Percentiles rank a stretch among this genome's conserved stretches.
These are phyloP conservation scores for Lodderomyces orthopsilosis DNA, from an alignment of 1,139 yeast genomes.

Conservation along the genomic window DNA sequence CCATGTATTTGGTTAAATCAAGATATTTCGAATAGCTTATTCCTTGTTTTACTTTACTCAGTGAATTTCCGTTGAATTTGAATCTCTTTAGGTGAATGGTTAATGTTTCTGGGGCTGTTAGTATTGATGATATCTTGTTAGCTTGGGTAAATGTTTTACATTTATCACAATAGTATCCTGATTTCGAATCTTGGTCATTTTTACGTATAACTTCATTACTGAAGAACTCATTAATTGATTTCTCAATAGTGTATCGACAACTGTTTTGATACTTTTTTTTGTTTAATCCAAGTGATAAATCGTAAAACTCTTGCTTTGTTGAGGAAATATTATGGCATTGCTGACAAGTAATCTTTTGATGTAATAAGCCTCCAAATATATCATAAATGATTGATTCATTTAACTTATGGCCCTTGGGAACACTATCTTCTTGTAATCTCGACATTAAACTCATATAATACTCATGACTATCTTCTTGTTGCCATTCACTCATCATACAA, in stretches of 20 bases:
- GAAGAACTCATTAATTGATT: slow-evolving; percentile 76
- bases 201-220: slow-evolving; percentile 71
- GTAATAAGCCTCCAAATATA: slow-evolving; percentile 86
- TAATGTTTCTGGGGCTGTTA: slow-evolving; percentile 84
- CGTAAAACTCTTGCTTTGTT: slow-evolving; percentile 93
- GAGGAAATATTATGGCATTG: slow-evolving; percentile 78
- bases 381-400: slow-evolving; percentile 84
- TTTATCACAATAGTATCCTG: slow-evolving; percentile 82
- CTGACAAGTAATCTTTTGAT: slow-evolving; percentile 81
- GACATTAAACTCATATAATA: slow-evolving; percentile 90
- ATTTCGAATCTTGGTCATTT: slow-evolving; percentile 56
- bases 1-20: slow-evolving; percentile 66
- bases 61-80: slow-evolving; percentile 72
- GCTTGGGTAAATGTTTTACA: slow-evolving; percentile 81
- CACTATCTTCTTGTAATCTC: slow-evolving; percentile 85
- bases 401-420: slow-evolving; percentile 82
- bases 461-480: slow-evolving; percentile 97
- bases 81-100: slow-evolving; percentile 86
- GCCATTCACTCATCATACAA: slow-evolving; percentile 96
- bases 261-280: slow-evolving; percentile 26
- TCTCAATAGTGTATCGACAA: slow-evolving; percentile 47
- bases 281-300: slow-evolving; percentile 72
- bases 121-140: slow-evolving; percentile 67
- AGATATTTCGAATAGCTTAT: slow-evolving; percentile 76
- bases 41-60: slow-evolving; percentile 84